phyloP scores from a whole-genome alignment of 2,329 filamentous ascomycete species.

The Corniculantispora saksenae region DNA sequence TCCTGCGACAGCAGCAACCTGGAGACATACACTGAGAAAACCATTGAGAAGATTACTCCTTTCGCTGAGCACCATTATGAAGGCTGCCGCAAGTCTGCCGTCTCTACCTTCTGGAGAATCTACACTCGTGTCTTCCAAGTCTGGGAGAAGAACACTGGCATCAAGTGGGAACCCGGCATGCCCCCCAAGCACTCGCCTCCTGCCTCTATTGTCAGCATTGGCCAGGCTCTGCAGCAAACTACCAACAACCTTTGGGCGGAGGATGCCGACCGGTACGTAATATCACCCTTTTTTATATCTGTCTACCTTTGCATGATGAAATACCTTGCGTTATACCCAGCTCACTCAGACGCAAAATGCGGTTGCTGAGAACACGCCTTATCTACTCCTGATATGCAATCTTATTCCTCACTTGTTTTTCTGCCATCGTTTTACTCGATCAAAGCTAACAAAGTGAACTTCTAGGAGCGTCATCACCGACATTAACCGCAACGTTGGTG shows the following conservation, averaged over 20 bases:
- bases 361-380: constrained; percentile 81
- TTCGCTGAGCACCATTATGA: constrained; percentile 89
- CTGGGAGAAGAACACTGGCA: constrained; percentile 70
- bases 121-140: constrained; percentile 90
- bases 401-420: constrained; percentile 27
- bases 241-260: constrained; percentile 86
- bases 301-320: constrained; percentile 68
- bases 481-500: constrained; percentile 90
- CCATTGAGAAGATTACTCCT: constrained; percentile 76
- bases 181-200: constrained; percentile 80
- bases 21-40: constrained; percentile 84
- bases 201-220: constrained; percentile 78
- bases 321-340: constrained; percentile 91
- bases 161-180: constrained; percentile 88
- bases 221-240: constrained; percentile 79
- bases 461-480: constrained; percentile 83
- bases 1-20: constrained; percentile 73
- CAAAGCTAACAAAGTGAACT: constrained; percentile 42
- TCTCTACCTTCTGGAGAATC: constrained; percentile 89
- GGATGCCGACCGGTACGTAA: constrained; percentile 87
- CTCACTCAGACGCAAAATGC: constrained; percentile 96
- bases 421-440: constrained; percentile 18
- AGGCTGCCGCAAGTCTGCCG: constrained; percentile 87
- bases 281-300: constrained; percentile 23
- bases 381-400: constrained; percentile 41